Evolutionary conservation across 352 stramenopile species (phyloP).

Genomic region (Globisporangium viniferum): DNA sequence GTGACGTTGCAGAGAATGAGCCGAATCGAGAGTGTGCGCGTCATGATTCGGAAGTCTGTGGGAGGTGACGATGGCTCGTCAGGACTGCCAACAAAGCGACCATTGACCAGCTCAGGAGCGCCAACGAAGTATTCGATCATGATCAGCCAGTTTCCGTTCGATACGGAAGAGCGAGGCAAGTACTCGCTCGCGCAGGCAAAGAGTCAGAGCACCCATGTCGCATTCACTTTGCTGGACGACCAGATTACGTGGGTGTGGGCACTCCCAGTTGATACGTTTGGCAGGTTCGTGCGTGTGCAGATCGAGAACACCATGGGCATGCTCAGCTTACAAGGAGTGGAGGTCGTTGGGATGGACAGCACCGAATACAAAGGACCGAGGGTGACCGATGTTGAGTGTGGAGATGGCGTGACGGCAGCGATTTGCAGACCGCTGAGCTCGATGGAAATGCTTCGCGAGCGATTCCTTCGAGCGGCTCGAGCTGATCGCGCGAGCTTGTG

Average conservation of each 20-base stretch:
- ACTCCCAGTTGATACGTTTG: conserved; percentile 51
- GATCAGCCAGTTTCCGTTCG: conserved; percentile 56
- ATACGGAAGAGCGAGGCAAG: conserved; percentile 59
- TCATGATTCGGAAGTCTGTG: conserved; percentile 24
- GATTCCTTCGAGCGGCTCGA: conserved; percentile 49
- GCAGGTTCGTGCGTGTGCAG: conserved; percentile 59
- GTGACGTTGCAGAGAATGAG: conserved; percentile 30
- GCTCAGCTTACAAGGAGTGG: conserved; percentile 43
- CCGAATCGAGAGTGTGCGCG: conserved; percentile 39
- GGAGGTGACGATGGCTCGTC: conserved; percentile 6
- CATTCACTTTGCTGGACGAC: conserved; percentile 30
- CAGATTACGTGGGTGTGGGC: conserved; percentile 38
- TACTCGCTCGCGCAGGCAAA: conserved; percentile 53
- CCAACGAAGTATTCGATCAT: conserved; percentile 42
- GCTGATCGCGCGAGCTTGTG: conserved; percentile 42
- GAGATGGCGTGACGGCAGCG: conserved; percentile 48
- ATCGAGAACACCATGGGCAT: conserved; percentile 48
- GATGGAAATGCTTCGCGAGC: conserved; percentile 41
- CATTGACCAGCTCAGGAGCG: conserved; percentile 12
- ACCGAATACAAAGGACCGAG: conserved; percentile 50
- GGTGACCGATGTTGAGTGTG: conserved; percentile 54
- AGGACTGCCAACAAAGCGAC: conserved; percentile 10
- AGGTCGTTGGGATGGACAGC: conserved; percentile 42
- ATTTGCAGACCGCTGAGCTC: conserved; percentile 47
- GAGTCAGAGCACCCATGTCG: conserved; percentile 43